These are phyloP conservation scores for Lagenidium sp. DNA, from an alignment of 352 stramenopile species.

Conservation along the genomic window DNA sequence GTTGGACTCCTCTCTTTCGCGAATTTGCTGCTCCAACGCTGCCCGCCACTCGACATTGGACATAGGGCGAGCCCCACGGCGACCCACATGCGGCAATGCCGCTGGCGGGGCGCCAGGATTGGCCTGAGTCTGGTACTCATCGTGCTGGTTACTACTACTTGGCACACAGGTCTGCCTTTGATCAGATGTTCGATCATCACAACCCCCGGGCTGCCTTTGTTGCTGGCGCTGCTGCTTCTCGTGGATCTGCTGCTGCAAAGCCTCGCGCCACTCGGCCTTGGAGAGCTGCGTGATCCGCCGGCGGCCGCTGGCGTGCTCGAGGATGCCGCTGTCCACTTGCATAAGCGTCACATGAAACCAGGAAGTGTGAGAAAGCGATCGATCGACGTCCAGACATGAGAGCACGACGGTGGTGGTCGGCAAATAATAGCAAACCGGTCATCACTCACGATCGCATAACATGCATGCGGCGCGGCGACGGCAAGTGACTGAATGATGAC, in stretches of 20 bases:
- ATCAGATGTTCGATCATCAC: no score
- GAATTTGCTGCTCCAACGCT: slow-evolving; percentile 38
- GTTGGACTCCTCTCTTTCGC: slow-evolving; percentile 30
- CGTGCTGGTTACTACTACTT: background rate
- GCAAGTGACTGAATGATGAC: no score
- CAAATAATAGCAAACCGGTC: no score
- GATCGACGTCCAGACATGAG: no score
- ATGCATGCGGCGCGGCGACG: no score
- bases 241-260: slow-evolving; percentile 22
- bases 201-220: background rate
- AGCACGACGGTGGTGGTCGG: no score
- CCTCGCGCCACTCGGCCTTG: slow-evolving; percentile 25
- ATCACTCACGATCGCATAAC: no score
- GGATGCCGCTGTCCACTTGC: no score
- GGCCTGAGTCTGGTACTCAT: background rate
- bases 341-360: no score
- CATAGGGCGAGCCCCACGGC: slow-evolving; percentile 26
- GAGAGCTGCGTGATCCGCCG: slow-evolving; percentile 17
- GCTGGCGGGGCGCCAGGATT: background rate
- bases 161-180: no score
- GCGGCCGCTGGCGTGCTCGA: no score
- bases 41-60: slow-evolving; percentile 29
- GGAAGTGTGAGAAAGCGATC: no score
- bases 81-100: slow-evolving; percentile 5
- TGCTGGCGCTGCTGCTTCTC: slow-evolving; percentile 20